Percentiles rank a stretch among this genome's conserved stretches.
Conservation (phyloP, 768 basidiomycete species). For the Hygrophoropsis aurantiaca region DNA sequence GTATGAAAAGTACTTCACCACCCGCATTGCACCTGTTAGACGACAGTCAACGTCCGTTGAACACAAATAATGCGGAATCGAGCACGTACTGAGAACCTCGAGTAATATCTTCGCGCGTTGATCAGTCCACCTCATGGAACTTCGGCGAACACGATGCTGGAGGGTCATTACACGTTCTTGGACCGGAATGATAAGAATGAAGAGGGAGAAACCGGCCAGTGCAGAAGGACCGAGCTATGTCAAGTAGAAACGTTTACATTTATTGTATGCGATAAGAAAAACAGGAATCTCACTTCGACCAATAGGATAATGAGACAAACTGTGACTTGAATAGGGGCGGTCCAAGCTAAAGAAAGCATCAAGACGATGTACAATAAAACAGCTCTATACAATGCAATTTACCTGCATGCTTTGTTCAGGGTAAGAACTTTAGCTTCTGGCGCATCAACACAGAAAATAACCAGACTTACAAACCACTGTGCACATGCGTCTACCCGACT, state of each 20-base stretch:
- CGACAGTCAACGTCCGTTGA: not conserved
- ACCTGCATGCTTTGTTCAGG: constrained; percentile 40
- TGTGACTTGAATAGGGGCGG: constrained; percentile 63
- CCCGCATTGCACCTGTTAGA: constrained; percentile 54
- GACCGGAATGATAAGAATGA: constrained; percentile 60
- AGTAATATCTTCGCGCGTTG: constrained; percentile 60
- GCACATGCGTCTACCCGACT: constrained; percentile 60
- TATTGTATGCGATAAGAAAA: not conserved
- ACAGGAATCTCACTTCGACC: constrained; percentile 41
- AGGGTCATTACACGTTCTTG: constrained; percentile 64
- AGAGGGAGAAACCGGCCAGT: constrained; percentile 67
- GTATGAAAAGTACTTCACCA: constrained; percentile 79
- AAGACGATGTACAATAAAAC: too few species aligned
- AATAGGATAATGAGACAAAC: constrained; percentile 62
- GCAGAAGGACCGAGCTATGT: constrained; percentile 66
- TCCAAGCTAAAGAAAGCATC: constrained; percentile 61
- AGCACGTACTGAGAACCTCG: constrained; percentile 53
- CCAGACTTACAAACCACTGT: constrained; percentile 67
- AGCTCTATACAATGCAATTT: constrained; percentile 7
- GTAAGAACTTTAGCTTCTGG: not conserved
- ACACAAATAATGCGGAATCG: not conserved
- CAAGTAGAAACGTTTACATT: not conserved
- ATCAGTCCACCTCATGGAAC: constrained; percentile 63
- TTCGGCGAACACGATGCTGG: constrained; percentile 52
- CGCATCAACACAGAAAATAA: not conserved